Evolutionary conservation across 495 filamentous ascomycete genomes (phyloP), one percentile per base, ranked within the genome.

Genomic region (Aspergillus biplanus): DNA sequence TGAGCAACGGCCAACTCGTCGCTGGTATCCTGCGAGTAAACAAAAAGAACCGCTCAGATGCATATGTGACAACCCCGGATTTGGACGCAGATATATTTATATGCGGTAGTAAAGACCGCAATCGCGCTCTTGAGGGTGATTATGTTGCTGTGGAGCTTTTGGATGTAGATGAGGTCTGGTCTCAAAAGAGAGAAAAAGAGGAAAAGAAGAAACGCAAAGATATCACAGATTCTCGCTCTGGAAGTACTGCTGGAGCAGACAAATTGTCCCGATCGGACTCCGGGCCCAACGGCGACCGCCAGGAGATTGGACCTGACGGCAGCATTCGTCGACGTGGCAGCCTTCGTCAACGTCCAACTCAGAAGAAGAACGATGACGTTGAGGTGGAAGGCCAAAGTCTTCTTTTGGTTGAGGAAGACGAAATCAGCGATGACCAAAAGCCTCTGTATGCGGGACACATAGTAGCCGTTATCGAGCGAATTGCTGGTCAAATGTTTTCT

Each of bases 181-280:
- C 89, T 15, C 95, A 99, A 78, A 99, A 99, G 82, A 90, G 92
- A 27, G 95, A 99, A 73, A 99, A 99, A 72, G 95, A 99, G 74
- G 95, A 99, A 70, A 99, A 99, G 83, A 99, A 99, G 87, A 98
- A 98, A 81, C 90, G 95, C 73, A 99, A 99, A 82, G 95, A 99
- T 70, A 95, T 96, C 62, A 96, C 92, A 27, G 95, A 97, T 69
- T 92, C 92, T 52, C 87, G 95, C 59, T 87, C 87, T 37, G 82
- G 82, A 64, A 89, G 88, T 62, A 90, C 81, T 34, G 90, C 87
- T 68, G 87, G 90, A 47, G 87, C 87, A 71, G 82, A 87, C 73
- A 86, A 92, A 73, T 65, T 85, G 65, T 81, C 87, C 62, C 80
- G 83, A 39, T 88, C 81, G 42, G 87, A 89, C 71, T 83, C 82